Evolutionary conservation across 768 basidiomycete genomes (phyloP), one percentile per base, ranked within the genome.

Genomic region (Trametes coccinea): DNA sequence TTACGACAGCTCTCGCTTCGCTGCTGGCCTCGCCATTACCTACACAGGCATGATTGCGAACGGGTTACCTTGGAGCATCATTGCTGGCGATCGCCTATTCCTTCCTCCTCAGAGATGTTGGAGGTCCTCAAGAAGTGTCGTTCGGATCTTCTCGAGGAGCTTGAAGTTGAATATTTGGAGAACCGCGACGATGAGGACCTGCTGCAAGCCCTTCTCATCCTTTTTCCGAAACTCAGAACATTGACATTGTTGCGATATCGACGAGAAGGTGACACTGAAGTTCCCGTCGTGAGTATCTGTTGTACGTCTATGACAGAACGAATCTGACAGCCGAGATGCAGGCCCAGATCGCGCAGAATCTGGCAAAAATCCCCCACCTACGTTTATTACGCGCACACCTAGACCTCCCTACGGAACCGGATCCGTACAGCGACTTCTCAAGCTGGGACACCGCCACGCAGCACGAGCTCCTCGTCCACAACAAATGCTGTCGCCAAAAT

Each of bases 81-180:
- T 2, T 22, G 56, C 4, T 58, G 48, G 56, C 14, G 9, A 37
- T 41, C 39, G 4, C 29, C 47, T 22, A 41, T 58, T 16, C 14
- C 50, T 9, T 41, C 16, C 7, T 8, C 56, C 9, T 33, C 56
- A 2, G 56, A 58, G 17, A 33, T 50, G 56, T 14, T 29, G 2
- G 4, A 1, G 9, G 16, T 58, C 9, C 22, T 58, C n/a, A 2
- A 17, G 3, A 47, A 41, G 11, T 41, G 39, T 14, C 27, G 33
- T 5, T n/a, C 34, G 41, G 39, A 27, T 0, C 2, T 8, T 7
- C 14, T 58, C 7, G 29, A 50, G 16, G 56, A 58, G 46, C 56
- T 58, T 14, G 56, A 58, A n/a, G 11, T 58, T 10, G 56, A 58
- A 31, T 58, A 50, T 48, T 29, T 41, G 17, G 48, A 58, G 39